phyloP scores from a whole-genome alignment of 2,329 filamentous ascomycete species.

The Colletotrichum incanum region DNA sequence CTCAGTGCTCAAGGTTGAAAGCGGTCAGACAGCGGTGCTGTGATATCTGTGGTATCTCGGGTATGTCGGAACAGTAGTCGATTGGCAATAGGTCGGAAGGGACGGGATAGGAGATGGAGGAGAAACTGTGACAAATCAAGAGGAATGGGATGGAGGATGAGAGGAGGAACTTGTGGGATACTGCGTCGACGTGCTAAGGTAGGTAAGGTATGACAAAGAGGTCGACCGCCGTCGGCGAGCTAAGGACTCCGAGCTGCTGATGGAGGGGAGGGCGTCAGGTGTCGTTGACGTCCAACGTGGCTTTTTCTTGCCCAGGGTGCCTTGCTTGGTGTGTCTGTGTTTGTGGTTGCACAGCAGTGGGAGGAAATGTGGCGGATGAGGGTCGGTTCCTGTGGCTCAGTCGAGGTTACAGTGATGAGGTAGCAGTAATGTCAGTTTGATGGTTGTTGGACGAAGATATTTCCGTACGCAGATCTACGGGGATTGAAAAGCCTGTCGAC shows the following conservation, averaged over 20 bases:
- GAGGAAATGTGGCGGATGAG: not conserved
- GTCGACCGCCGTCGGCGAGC: constrained; percentile 6
- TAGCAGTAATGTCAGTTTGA: not conserved
- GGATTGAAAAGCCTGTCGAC: not conserved
- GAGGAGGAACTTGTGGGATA: not conserved
- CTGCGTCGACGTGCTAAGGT: not conserved
- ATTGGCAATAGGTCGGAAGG: constrained; percentile 17
- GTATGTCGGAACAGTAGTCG: constrained; percentile 25
- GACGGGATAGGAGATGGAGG: constrained; percentile 5
- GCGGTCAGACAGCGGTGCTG: constrained; percentile 6
- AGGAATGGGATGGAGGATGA: not conserved
- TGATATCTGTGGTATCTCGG: constrained; percentile 13
- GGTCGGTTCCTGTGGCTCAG: not conserved
- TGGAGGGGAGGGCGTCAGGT: constrained; percentile 12
- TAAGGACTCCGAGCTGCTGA: constrained; percentile 13
- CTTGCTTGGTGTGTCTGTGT: not conserved
- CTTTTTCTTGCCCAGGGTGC: constrained; percentile 21
- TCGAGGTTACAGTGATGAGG: not conserved
- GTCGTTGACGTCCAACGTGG: constrained; percentile 27
- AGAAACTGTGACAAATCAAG: constrained; percentile 34
- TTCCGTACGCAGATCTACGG: not conserved
- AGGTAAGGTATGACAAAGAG: not conserved
- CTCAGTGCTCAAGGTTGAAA: not conserved
- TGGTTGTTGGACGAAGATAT: not conserved
- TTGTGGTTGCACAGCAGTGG: not conserved